Conservation (phyloP, 257 asterid species). For the Coffea canephora region DNA sequence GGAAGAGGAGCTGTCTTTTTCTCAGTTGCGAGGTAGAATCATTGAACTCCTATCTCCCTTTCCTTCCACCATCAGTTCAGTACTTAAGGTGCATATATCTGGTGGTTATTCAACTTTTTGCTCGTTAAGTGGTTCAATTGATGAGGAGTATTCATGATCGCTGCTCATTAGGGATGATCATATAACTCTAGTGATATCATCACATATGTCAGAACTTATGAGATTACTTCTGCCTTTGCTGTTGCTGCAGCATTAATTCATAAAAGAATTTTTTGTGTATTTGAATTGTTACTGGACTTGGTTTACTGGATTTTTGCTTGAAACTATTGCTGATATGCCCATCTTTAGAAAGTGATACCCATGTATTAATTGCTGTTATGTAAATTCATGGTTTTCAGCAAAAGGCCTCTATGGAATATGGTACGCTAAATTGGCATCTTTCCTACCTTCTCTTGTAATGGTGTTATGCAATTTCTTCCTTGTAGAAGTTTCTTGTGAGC, state of each 20-base stretch:
- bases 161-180: not conserved
- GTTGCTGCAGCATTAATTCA: not conserved
- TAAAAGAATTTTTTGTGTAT: not conserved
- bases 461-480: too few species aligned
- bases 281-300: not conserved
- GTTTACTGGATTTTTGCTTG: not conserved
- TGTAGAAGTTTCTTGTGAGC: too few species aligned
- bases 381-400: not conserved
- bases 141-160: not conserved
- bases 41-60: not conserved
- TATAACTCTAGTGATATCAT: not conserved
- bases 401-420: not conserved
- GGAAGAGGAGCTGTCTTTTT: slow-evolving; percentile 99
- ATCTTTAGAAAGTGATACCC: not conserved
- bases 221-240: not conserved
- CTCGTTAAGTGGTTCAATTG: not conserved
- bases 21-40: slow-evolving; percentile 91
- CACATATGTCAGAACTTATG: not conserved
- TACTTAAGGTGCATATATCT: not conserved
- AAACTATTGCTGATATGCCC: not conserved
- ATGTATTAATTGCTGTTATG: too few species aligned
- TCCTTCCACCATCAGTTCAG: not conserved
- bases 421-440: not conserved
- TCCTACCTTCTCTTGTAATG: too few species aligned
- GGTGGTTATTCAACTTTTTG: not conserved